These are phyloP conservation scores for Hyaloperonospora brassicae DNA, from an alignment of 352 stramenopile genomes.

Conservation along the genomic window DNA sequence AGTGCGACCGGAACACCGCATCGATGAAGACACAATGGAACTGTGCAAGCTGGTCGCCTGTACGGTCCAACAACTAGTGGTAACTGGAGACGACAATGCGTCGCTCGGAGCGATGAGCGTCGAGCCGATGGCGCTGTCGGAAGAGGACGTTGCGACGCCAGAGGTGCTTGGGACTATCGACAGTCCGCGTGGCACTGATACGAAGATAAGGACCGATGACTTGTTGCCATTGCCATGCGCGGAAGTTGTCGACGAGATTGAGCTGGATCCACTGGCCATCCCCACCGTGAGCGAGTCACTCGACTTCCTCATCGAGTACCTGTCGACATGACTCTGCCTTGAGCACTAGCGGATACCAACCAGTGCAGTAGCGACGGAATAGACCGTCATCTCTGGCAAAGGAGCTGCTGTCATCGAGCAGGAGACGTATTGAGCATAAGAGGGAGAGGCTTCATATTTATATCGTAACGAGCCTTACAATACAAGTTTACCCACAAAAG, in stretches of 20 bases:
- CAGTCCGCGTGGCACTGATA: constrained; percentile 23
- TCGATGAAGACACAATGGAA: constrained; percentile 54
- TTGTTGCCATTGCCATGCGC: constrained; percentile 36
- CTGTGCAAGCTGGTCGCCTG: constrained; percentile 49
- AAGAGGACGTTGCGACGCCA: constrained; percentile 21
- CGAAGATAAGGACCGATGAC: constrained; percentile 33
- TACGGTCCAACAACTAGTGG: constrained; percentile 34
- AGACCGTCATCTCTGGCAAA: too few species aligned
- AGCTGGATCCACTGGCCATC: constrained; percentile 38
- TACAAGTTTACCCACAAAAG: too few species aligned
- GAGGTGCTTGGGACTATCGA: constrained; percentile 16
- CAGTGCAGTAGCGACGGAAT: too few species aligned
- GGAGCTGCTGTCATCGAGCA: too few species aligned
- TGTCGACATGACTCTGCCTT: constrained; percentile 34
- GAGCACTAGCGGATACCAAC: background rate
- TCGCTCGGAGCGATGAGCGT: constrained; percentile 8
- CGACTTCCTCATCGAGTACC: constrained; percentile 59
- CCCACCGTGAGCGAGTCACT: constrained; percentile 56
- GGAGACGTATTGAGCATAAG: too few species aligned
- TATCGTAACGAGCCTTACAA: too few species aligned
- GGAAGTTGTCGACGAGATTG: constrained; percentile 40
- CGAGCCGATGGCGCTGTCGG: constrained; percentile 25
- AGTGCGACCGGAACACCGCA: constrained; percentile 45
- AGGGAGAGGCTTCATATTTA: too few species aligned
- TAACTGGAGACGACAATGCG: constrained; percentile 19